Evolutionary conservation across 148 eudicot genomes (phyloP), one percentile per base, ranked within the genome.

Genomic region (Diospyros kaki): DNA sequence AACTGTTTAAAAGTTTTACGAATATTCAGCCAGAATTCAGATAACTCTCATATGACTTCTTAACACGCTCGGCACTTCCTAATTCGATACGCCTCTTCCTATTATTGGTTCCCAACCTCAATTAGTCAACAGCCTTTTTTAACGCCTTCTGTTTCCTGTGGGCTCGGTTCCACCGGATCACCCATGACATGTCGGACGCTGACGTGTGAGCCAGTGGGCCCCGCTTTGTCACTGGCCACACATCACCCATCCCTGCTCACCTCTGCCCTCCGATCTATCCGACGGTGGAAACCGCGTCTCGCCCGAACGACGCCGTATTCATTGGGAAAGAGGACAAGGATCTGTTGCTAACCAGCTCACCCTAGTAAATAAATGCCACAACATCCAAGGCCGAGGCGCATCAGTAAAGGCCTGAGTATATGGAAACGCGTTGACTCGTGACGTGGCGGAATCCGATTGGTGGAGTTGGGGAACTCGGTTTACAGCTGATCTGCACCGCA

Each of bases 401-500:
- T 69, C 73, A 53, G 17, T 17, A 10, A 42, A 17, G 1, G 28
- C 6, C 7, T 5, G 3, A 38, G 6, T 50, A 5, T 1, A 50
- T n/a, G 0, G 9, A 28, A 5, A 28, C 69, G 10, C 55, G 28
- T 45, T 39, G 39, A 14, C 9, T 17, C 14, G 9, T 62, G 12
- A 46, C 38, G 50, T 62, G 68, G 60, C 13, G 38, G 3, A 15
- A 9, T 3, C 2, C 9, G 44, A 51, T 62, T 74, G 58, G 69
- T 50, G 44, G 14, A 4, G 4, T 15, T 1, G 7, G 39, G 3
- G 46, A 41, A 39, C 3, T 48, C n/a, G 5, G 4, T 40, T 18
- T 17, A 66, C 75, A 75, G 54, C 78, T 56, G 78, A 66, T 66
- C 52, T 43, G 71, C 78, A 75, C 66, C 78, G 14, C 56, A 18